Evolutionary conservation across 2,329 filamentous ascomycete species (phyloP).

Genomic region (Fusarium lyarnte): DNA sequence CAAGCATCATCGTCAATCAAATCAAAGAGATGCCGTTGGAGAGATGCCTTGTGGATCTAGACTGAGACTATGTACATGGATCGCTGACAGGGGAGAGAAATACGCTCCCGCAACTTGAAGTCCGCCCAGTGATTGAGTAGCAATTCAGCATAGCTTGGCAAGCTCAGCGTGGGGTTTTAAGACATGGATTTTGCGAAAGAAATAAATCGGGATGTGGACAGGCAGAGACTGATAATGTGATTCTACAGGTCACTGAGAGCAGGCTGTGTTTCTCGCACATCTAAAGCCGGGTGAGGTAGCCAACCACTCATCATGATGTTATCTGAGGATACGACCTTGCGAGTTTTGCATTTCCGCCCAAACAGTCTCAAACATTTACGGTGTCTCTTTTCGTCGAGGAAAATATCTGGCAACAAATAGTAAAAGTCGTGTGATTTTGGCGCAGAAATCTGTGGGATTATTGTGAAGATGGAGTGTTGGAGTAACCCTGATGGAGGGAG

Average conservation of each 20-base stretch:
- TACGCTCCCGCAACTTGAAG: conserved; percentile 33
- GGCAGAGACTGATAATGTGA: not conserved
- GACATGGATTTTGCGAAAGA: conserved; percentile 12
- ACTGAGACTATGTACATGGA: conserved; percentile 16
- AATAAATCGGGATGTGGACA: conserved; percentile 11
- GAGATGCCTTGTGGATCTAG: conserved; percentile 16
- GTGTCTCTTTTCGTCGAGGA: not conserved
- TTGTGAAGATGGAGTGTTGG: not conserved
- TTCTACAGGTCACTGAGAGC: not conserved
- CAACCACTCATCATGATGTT: conserved; percentile 7
- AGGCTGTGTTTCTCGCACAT: conserved; percentile 32
- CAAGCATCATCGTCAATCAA: conserved; percentile 9
- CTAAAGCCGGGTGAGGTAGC: conserved; percentile 28
- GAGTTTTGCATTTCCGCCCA: conserved; percentile 27
- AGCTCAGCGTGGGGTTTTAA: not conserved
- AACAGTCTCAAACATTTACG: not conserved
- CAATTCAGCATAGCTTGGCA: not conserved
- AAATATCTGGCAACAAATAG: conserved; percentile 25
- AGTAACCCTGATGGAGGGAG: not conserved
- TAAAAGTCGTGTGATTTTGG: conserved; percentile 17
- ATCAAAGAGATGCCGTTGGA: conserved; percentile 16
- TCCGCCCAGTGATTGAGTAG: conserved; percentile 17
- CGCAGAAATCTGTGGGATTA: conserved; percentile 3
- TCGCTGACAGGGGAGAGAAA: conserved; percentile 10
- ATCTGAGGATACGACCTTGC: not conserved